Percentiles rank a stretch among this genome's conserved stretches.
Conservation (phyloP, 192 early-diverging fungal genomes). For the Coemansia sp. region DNA sequence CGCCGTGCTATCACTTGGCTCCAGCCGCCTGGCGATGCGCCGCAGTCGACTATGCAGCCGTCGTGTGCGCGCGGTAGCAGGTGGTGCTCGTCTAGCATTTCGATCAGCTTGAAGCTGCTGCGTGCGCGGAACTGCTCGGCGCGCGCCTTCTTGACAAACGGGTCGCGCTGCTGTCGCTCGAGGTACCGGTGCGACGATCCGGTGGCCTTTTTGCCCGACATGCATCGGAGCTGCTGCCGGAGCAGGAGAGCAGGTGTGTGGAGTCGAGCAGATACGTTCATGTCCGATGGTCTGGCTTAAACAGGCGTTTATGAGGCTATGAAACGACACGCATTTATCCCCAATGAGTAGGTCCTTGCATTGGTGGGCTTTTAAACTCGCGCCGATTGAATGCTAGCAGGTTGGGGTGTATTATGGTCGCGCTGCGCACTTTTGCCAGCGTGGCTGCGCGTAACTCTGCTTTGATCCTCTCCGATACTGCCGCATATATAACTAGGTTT, state of each 20-base stretch:
- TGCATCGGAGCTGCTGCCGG: background rate
- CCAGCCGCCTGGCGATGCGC: slow-evolving; percentile 78
- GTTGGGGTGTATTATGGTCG: no score
- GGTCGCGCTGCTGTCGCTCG: slow-evolving; percentile 61
- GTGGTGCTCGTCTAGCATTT: slow-evolving; percentile 53
- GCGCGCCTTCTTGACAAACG: slow-evolving; percentile 59
- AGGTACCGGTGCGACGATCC: slow-evolving; percentile 60
- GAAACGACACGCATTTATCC: no score
- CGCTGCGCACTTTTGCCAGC: no score
- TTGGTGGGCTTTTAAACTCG: no score
- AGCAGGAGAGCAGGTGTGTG: background rate
- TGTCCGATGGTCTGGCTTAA: no score
- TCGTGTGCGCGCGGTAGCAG: slow-evolving; percentile 13
- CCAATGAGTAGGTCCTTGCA: no score
- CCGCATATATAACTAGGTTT: no score
- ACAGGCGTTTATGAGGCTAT: no score
- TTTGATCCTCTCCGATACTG: no score
- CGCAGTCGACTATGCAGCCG: slow-evolving; percentile 58
- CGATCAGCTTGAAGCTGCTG: slow-evolving; percentile 70
- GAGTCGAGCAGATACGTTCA: background rate
- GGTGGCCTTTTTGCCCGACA: slow-evolving; percentile 29
- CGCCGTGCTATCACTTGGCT: slow-evolving; percentile 60
- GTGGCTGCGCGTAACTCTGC: no score
- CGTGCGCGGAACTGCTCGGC: slow-evolving; percentile 63
- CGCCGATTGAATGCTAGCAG: no score